These are phyloP conservation scores for Bondarzewia mesenterica DNA, from an alignment of 1,284 basidiomycete genomes.

Conservation along the genomic window DNA sequence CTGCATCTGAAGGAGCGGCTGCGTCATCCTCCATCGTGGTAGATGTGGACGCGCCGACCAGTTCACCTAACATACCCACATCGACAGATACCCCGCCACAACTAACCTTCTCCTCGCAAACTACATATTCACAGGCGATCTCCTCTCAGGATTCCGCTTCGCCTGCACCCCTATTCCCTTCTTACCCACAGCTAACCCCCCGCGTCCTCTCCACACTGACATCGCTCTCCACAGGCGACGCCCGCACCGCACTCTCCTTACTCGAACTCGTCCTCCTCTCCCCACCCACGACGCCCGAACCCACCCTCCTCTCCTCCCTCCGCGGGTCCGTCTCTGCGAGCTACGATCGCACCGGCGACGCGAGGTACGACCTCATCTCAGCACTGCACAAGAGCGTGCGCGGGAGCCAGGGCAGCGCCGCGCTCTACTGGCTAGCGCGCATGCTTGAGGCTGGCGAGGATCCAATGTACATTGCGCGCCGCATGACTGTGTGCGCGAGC, in stretches of 20 bases:
- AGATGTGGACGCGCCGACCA: slow-evolving; percentile 9
- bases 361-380: slow-evolving; percentile 82
- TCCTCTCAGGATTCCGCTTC: slow-evolving; percentile 6
- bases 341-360: slow-evolving; percentile 73
- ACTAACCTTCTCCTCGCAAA: slow-evolving; percentile 1
- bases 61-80: slow-evolving; percentile 7
- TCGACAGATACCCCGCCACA: background rate
- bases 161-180: slow-evolving; percentile 16
- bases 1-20: background rate
- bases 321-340: slow-evolving; percentile 49
- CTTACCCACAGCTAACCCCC: slow-evolving; percentile 38
- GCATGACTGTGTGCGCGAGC: slow-evolving; percentile 79
- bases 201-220: slow-evolving; percentile 43
- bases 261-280: slow-evolving; percentile 53
- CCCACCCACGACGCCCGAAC: slow-evolving; percentile 29
- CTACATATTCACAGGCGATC: slow-evolving; percentile 1
- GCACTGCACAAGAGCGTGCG: slow-evolving; percentile 85
- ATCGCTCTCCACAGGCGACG: slow-evolving; percentile 59
- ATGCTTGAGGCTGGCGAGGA: slow-evolving; percentile 87
- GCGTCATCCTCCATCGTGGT: background rate
- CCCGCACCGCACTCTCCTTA: slow-evolving; percentile 59
- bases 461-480: slow-evolving; percentile 75
- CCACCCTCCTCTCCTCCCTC: slow-evolving; percentile 39
- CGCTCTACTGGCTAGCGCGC: slow-evolving; percentile 84
- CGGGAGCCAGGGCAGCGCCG: slow-evolving; percentile 73